Evolutionary conservation across 106 monocot genomes (phyloP).

Genomic region (Dendrobium nobile): DNA sequence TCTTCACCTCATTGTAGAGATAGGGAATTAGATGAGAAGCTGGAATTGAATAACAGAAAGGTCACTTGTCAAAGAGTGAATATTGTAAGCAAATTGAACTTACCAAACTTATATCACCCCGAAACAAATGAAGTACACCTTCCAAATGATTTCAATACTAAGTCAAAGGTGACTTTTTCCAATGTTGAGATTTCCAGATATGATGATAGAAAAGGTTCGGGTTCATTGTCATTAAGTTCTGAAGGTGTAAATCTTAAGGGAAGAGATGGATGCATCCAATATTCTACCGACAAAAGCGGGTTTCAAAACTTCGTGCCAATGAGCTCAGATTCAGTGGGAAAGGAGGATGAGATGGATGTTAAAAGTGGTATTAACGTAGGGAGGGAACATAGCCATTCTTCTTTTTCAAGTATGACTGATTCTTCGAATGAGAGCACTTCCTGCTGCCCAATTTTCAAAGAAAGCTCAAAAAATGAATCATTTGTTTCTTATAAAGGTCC

Average conservation of each 20-base stretch:
- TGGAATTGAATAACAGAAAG: constrained; percentile 18
- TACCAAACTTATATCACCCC: not conserved
- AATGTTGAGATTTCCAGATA: not conserved
- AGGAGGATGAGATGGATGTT: constrained; percentile 12
- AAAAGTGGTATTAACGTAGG: constrained; percentile 5
- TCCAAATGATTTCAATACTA: not conserved
- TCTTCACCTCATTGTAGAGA: constrained; percentile 9
- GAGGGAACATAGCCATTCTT: constrained; percentile 18
- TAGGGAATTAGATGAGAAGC: constrained; percentile 17
- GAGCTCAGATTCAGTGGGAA: not conserved
- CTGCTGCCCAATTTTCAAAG: constrained; percentile 40
- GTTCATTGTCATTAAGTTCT: constrained; percentile 5
- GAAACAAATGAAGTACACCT: not conserved
- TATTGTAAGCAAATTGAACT: not conserved
- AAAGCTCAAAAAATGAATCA: constrained; percentile 13
- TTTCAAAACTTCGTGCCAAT: not conserved
- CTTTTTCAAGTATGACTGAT: constrained; percentile 65
- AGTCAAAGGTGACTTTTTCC: not conserved
- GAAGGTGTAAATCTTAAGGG: not conserved
- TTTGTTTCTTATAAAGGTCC: not conserved
- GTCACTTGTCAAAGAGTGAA: not conserved
- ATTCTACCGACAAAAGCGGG: constrained; percentile 1
- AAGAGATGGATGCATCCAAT: not conserved
- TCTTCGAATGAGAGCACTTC: constrained; percentile 74
- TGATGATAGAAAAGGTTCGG: not conserved